Conservation (phyloP, 2,329 filamentous ascomycete species). For the Alternaria triticimaculans region DNA sequence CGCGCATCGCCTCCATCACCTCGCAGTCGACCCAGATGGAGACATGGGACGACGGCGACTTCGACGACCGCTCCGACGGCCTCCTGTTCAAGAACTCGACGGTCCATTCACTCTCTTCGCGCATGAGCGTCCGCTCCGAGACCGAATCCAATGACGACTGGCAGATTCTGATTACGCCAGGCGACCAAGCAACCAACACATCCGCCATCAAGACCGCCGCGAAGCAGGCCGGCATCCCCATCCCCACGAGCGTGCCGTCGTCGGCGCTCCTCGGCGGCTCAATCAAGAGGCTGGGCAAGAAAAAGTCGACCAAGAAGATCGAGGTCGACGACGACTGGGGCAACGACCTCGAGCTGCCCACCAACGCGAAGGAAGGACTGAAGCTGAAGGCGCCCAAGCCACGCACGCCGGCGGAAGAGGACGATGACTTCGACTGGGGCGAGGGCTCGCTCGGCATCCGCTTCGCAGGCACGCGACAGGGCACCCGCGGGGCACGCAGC, state of each 20-base stretch:
- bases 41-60: slow-evolving; percentile 66
- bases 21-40: slow-evolving; percentile 65
- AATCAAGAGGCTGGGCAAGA: slow-evolving; percentile 82
- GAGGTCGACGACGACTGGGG: slow-evolving; percentile 59
- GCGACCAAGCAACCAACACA: slow-evolving; percentile 82
- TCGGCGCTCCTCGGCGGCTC: slow-evolving; percentile 91
- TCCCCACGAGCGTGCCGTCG: slow-evolving; percentile 83
- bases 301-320: slow-evolving; percentile 53
- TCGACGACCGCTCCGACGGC: slow-evolving; percentile 55
- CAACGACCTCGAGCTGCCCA: slow-evolving; percentile 57
- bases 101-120: slow-evolving; percentile 77
- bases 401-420: slow-evolving; percentile 57
- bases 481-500: slow-evolving; percentile 79
- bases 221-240: slow-evolving; percentile 86
- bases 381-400: slow-evolving; percentile 54
- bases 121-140: slow-evolving; percentile 83
- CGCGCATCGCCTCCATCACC: slow-evolving; percentile 59
- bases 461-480: slow-evolving; percentile 83
- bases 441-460: slow-evolving; percentile 92
- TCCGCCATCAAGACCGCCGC: slow-evolving; percentile 83
- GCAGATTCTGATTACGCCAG: slow-evolving; percentile 82
- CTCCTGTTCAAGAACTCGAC: slow-evolving; percentile 77
- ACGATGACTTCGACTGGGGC: slow-evolving; percentile 90
- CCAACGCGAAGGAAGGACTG: slow-evolving; percentile 44
- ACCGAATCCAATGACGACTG: slow-evolving; percentile 81